These are phyloP conservation scores for Fusarium euwallaceae DNA, from an alignment of 2,329 filamentous ascomycete genomes.

Conservation along the genomic window DNA sequence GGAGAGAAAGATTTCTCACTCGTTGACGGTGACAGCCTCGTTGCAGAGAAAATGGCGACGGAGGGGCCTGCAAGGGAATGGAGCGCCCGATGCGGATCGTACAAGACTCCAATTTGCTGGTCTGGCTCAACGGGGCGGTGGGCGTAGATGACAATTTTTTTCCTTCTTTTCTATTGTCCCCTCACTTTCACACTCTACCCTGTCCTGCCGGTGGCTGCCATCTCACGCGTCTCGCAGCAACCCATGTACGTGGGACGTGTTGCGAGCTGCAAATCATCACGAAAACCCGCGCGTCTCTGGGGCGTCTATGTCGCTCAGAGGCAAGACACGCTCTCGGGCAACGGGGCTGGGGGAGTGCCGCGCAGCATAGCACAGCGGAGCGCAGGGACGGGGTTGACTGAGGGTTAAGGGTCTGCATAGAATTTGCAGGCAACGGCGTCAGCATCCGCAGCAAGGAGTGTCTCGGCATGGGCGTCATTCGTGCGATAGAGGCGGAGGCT, in stretches of 20 bases:
- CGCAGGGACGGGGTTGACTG: slow-evolving; percentile 32
- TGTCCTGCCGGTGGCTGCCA: slow-evolving; percentile 32
- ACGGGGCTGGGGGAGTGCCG: slow-evolving; percentile 42
- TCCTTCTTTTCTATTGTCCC: slow-evolving; percentile 22
- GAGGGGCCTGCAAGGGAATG: slow-evolving; percentile 33
- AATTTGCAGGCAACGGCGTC: slow-evolving; percentile 17
- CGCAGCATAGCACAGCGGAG: background rate
- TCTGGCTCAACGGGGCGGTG: slow-evolving; percentile 29
- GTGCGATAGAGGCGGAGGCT: slow-evolving; percentile 32
- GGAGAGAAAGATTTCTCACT: slow-evolving; percentile 6
- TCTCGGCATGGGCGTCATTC: slow-evolving; percentile 28
- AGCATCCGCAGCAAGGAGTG: slow-evolving; percentile 14
- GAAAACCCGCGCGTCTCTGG: slow-evolving; percentile 34
- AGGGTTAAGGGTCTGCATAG: slow-evolving; percentile 32
- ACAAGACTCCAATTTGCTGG: slow-evolving; percentile 36
- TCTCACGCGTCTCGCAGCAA: slow-evolving; percentile 48
- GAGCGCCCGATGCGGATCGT: slow-evolving; percentile 26
- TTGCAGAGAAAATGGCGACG: slow-evolving; percentile 35
- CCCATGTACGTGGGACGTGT: slow-evolving; percentile 48
- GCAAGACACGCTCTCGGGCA: slow-evolving; percentile 38
- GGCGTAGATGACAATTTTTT: slow-evolving; percentile 27
- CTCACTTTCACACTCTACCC: slow-evolving; percentile 23
- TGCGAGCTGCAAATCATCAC: slow-evolving; percentile 43
- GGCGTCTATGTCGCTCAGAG: slow-evolving; percentile 37
- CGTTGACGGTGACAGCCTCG: slow-evolving; percentile 37